Conservation (phyloP, 78 protist genomes). For the Chrysochromulina tobinii region DNA sequence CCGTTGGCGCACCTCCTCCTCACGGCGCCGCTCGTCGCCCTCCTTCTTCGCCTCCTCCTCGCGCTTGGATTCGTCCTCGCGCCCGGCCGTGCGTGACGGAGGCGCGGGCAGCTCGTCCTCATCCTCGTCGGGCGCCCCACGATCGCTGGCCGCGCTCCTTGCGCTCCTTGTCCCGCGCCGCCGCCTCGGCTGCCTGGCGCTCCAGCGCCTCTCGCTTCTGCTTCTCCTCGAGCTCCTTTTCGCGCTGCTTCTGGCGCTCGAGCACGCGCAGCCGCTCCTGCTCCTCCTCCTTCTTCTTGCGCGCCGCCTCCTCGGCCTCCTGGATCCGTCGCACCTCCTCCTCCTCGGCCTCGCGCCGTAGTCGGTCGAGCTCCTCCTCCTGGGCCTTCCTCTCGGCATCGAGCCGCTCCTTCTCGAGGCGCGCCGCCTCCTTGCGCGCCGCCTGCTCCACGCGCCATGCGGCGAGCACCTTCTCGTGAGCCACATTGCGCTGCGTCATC, state of each 20-base stretch:
- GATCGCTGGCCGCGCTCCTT: background rate
- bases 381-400: background rate
- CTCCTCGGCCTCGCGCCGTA: conserved; percentile 18
- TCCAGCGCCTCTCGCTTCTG: background rate
- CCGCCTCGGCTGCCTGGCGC: background rate
- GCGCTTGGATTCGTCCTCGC: background rate
- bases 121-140: background rate
- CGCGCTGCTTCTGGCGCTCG: background rate
- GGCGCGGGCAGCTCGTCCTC: background rate
- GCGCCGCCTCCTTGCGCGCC: background rate
- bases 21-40: background rate
- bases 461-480: background rate
- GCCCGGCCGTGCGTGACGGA: background rate
- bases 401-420: background rate
- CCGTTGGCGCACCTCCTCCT: background rate
- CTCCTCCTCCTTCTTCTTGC: conserved; percentile 1
- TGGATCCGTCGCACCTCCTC: background rate
- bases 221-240: background rate
- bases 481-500: background rate
- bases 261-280: background rate
- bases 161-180: background rate
- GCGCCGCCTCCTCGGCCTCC: background rate
- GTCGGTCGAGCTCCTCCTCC: background rate
- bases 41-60: background rate
- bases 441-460: background rate